Evolutionary conservation across 768 basidiomycete genomes (phyloP).

Genomic region (Boletus reticuloceps): DNA sequence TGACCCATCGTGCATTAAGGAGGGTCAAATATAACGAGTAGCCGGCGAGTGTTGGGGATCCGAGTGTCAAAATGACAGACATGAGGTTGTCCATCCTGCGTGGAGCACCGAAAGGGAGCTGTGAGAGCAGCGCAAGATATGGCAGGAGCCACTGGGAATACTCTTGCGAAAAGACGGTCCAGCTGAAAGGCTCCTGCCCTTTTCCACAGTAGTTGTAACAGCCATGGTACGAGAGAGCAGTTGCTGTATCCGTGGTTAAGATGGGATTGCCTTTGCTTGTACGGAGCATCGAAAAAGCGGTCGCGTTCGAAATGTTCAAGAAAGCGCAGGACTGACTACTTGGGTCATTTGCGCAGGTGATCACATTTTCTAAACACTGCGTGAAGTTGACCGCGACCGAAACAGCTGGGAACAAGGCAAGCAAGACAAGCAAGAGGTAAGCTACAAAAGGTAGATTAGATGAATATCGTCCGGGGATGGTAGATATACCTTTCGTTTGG

Average conservation of each 20-base stretch:
- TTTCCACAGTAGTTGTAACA: slow-evolving; percentile 12
- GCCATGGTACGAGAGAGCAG: slow-evolving; percentile 5
- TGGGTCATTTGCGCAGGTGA: neutral
- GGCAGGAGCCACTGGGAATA: slow-evolving; percentile 47
- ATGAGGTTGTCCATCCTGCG: slow-evolving; percentile 41
- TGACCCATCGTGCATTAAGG: slow-evolving; percentile 45
- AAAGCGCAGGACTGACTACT: neutral
- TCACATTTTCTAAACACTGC: slow-evolving; percentile 12
- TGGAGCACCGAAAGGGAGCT: slow-evolving; percentile 46
- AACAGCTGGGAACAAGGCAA: neutral
- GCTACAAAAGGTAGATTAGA: slow-evolving; percentile 7
- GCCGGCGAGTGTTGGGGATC: slow-evolving; percentile 43
- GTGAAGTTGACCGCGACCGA: slow-evolving; percentile 5
- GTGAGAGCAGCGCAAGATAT: slow-evolving; percentile 47
- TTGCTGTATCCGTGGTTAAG: neutral
- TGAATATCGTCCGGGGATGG: no score
- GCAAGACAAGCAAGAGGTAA: neutral
- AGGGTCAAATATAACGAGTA: slow-evolving; percentile 45
- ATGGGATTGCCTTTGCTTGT: slow-evolving; percentile 5
- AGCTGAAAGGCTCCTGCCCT: slow-evolving; percentile 14
- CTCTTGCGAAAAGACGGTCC: slow-evolving; percentile 30
- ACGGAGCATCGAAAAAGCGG: slow-evolving; percentile 15
- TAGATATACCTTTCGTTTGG: slow-evolving; percentile 2
- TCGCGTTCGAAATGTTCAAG: neutral
- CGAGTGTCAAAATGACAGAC: slow-evolving; percentile 42